Evolutionary conservation across 805 yeast genomes (phyloP).

Genomic region (Ogataea populi-albae): DNA sequence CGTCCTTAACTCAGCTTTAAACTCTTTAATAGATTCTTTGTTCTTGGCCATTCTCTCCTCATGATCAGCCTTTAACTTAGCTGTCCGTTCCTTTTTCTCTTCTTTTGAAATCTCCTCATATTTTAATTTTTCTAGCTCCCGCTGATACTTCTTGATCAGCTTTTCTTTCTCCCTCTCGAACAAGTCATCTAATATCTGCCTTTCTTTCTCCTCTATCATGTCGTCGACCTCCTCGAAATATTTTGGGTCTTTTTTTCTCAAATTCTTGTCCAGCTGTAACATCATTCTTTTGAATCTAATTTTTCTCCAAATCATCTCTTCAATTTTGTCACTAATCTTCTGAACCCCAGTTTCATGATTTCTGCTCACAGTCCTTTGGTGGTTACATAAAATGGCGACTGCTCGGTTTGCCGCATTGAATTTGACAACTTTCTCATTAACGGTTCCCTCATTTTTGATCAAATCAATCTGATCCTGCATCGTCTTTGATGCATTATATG

Average conservation of each 20-base stretch:
- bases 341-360: conserved; percentile 78
- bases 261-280: conserved; percentile 55
- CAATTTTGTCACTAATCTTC: conserved; percentile 71
- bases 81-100: conserved; percentile 49
- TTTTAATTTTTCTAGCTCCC: conserved; percentile 73
- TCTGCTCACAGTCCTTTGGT: conserved; percentile 89
- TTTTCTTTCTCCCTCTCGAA: conserved; percentile 66
- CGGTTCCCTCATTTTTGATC: conserved; percentile 82
- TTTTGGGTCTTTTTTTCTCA: conserved; percentile 47
- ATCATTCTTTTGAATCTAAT: conserved; percentile 71
- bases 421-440: conserved; percentile 79
- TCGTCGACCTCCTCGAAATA: conserved; percentile 70
- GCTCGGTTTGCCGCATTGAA: conserved; percentile 95
- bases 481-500: conserved; percentile 92
- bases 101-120: conserved; percentile 55
- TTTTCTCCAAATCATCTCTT: conserved; percentile 83
- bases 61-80: conserved; percentile 52
- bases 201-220: conserved; percentile 61
- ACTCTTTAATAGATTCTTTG: conserved; percentile 49
- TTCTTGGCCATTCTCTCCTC: conserved; percentile 53
- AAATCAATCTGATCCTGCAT: conserved; percentile 93
- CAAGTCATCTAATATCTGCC: conserved; percentile 53
- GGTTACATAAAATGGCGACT: conserved; percentile 95
- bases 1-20: conserved; percentile 53
- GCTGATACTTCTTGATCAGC: conserved; percentile 57